These are phyloP conservation scores for Akanthomyces dipterigenus DNA, from an alignment of 2,329 filamentous ascomycete genomes.

Conservation along the genomic window DNA sequence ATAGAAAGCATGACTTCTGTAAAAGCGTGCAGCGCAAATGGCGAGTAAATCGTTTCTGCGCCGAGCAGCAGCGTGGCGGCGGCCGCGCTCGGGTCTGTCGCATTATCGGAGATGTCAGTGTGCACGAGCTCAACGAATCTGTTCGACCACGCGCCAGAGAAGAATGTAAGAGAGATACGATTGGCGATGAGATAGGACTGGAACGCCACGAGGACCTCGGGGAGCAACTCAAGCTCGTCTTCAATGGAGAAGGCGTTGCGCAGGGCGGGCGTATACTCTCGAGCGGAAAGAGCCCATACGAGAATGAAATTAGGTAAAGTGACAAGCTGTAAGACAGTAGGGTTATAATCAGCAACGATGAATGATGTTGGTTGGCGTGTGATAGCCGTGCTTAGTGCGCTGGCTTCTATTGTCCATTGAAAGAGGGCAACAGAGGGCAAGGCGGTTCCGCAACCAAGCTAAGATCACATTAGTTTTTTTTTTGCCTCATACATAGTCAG, in stretches of 20 bases:
- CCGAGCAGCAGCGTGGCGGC: conserved; percentile 53
- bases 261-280: conserved; percentile 30
- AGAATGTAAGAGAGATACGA: conserved; percentile 54
- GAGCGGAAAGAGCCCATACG: conserved; percentile 52
- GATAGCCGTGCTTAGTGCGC: background rate
- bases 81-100: background rate
- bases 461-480: background rate
- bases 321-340: conserved; percentile 67
- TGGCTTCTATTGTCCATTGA: conserved; percentile 42
- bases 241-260: conserved; percentile 41
- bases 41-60: conserved; percentile 79
- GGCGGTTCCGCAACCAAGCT: conserved; percentile 75
- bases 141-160: conserved; percentile 69
- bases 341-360: conserved; percentile 73
- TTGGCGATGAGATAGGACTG: conserved; percentile 40
- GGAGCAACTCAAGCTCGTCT: conserved; percentile 59
- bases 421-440: conserved; percentile 67
- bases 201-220: conserved; percentile 53
- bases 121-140: conserved; percentile 57
- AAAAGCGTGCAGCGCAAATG: conserved; percentile 62
- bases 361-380: conserved; percentile 42
- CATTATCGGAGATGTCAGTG: conserved; percentile 15
- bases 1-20: conserved; percentile 58
- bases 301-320: conserved; percentile 74
- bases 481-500: background rate